Conservation (phyloP, 1,284 basidiomycete genomes). For the Chiua sp. region DNA sequence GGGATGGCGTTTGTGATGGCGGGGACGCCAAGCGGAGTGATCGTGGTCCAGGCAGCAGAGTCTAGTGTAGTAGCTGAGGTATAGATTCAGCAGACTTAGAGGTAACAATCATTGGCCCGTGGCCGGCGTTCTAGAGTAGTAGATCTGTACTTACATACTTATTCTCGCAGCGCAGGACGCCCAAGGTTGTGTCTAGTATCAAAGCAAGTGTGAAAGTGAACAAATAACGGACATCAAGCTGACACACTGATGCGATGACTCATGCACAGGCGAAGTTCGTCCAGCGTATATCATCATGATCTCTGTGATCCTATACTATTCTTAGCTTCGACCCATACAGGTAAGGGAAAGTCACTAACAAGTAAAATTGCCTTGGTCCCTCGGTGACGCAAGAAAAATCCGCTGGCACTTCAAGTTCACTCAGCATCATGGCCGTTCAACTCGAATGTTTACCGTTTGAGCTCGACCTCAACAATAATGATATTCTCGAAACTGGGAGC, state of each 20-base stretch:
- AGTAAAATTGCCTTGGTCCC: constrained; percentile 43
- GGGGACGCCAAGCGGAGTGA: constrained; percentile 22
- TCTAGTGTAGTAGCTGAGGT: not conserved
- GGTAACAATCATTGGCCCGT: too few species aligned
- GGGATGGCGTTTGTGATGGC: constrained; percentile 66
- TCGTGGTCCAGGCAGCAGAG: constrained; percentile 31
- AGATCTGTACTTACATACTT: too few species aligned
- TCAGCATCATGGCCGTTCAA: constrained; percentile 45
- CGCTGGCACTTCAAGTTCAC: constrained; percentile 19
- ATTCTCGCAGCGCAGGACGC: too few species aligned
- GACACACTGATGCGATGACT: not conserved
- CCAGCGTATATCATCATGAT: constrained; percentile 23
- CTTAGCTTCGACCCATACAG: constrained; percentile 13
- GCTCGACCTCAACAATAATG: constrained; percentile 37
- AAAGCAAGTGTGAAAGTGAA: constrained; percentile 14
- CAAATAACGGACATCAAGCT: not conserved
- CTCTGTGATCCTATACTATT: not conserved
- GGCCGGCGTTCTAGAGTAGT: too few species aligned
- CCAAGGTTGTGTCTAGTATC: not conserved
- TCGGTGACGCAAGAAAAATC: constrained; percentile 48
- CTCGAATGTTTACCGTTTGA: constrained; percentile 52
- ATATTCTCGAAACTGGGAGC: constrained; percentile 37
- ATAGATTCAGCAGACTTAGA: not conserved
- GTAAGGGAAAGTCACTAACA: constrained; percentile 41
- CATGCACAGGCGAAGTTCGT: constrained; percentile 37